Conservation (phyloP, 179 eudicot genomes). For the Nepenthes alata region DNA sequence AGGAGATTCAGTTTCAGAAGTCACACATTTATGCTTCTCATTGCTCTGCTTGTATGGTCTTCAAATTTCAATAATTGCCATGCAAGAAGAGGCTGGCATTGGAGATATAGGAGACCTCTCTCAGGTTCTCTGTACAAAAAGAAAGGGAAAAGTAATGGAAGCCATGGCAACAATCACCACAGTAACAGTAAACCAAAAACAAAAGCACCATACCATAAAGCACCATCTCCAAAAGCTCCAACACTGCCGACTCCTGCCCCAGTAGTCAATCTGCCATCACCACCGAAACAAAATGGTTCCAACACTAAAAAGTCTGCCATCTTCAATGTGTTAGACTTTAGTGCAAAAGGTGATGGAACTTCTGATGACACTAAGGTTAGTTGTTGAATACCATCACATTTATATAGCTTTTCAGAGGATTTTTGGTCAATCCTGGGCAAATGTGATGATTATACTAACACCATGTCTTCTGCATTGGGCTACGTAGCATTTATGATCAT, state of each 20-base stretch:
- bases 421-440: not conserved
- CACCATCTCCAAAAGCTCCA: slow-evolving; percentile 19
- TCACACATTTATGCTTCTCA: slow-evolving; percentile 33
- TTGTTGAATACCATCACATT: not conserved
- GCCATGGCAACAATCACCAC: slow-evolving; percentile 25
- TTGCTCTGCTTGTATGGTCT: slow-evolving; percentile 32
- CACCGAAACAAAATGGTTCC: slow-evolving; percentile 17
- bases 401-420: not conserved
- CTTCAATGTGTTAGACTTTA: slow-evolving; percentile 53
- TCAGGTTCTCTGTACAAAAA: slow-evolving; percentile 25
- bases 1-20: slow-evolving; percentile 21
- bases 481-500: not conserved
- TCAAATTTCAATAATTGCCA: slow-evolving; percentile 28
- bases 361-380: slow-evolving; percentile 70
- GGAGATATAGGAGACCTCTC: slow-evolving; percentile 27
- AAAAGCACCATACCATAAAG: slow-evolving; percentile 17
- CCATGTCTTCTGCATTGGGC: not conserved
- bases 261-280: slow-evolving; percentile 13
- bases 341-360: slow-evolving; percentile 68
- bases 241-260: slow-evolving; percentile 20
- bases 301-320: slow-evolving; percentile 9
- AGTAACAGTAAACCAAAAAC: slow-evolving; percentile 26
- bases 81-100: slow-evolving; percentile 56
- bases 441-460: not conserved
- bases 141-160: slow-evolving; percentile 19